These are phyloP conservation scores for Skeletonema tropicum DNA, from an alignment of 108 stramenopile species.

Conservation along the genomic window DNA sequence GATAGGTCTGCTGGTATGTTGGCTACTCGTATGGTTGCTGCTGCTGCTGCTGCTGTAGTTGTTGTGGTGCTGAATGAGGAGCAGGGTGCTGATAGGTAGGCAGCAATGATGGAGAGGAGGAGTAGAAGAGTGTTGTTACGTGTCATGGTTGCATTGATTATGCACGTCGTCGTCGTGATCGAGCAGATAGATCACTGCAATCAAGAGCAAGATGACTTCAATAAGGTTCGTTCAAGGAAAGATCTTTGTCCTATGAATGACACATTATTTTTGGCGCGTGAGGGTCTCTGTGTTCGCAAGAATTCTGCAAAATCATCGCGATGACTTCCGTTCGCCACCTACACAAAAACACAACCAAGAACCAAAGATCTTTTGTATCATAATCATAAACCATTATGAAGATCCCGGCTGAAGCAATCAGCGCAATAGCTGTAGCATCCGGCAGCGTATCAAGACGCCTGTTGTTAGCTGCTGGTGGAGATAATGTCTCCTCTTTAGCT, in stretches of 20 bases:
- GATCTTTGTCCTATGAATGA: neutral
- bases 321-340: neutral
- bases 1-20: constrained; percentile 23
- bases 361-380: neutral
- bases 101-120: neutral
- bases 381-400: constrained; percentile 6
- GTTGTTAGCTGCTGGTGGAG: constrained; percentile 1
- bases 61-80: neutral
- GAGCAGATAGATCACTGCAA: too few species aligned
- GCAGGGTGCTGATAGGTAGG: neutral
- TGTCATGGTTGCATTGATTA: neutral
- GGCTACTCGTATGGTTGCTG: constrained; percentile 15
- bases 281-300: too few species aligned
- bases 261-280: neutral
- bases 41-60: neutral
- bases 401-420: constrained; percentile 29
- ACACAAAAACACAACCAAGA: neutral
- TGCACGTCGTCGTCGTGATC: too few species aligned
- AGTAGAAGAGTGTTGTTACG: neutral
- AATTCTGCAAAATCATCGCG: neutral
- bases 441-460: constrained; percentile 11
- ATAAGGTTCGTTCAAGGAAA: neutral
- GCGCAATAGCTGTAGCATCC: constrained; percentile 25
- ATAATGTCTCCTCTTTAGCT: neutral
- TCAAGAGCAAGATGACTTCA: too few species aligned